A percentile compares a stretch with the other conserved stretches of the same genome.
Evolutionary conservation across 108 stramenopile species (phyloP).

Genomic region (Aurantiochytrium sp.): DNA sequence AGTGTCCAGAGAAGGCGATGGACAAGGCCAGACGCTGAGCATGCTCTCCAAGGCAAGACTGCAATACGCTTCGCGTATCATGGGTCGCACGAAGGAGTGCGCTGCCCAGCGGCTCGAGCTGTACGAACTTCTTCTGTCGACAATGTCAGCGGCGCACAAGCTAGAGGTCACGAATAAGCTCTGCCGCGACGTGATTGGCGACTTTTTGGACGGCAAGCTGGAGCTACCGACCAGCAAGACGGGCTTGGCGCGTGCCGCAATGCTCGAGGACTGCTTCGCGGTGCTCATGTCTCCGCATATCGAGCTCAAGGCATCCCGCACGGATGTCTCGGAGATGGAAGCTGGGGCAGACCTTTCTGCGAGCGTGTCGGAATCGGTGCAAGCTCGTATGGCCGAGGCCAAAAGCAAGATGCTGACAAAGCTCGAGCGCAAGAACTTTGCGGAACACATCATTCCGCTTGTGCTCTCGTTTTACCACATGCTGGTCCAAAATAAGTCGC

Average conservation of each 20-base stretch:
- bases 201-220: not conserved
- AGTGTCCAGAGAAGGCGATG: not conserved
- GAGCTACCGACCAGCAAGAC: not conserved
- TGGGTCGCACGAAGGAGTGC: not conserved
- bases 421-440: not conserved
- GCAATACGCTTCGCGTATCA: not conserved
- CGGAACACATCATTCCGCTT: not conserved
- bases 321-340: not conserved
- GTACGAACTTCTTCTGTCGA: not conserved
- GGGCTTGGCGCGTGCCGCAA: not conserved
- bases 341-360: not conserved
- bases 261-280: conserved; percentile 2
- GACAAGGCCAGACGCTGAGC: not conserved
- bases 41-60: not conserved
- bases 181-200: not conserved
- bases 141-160: not conserved
- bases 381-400: not conserved
- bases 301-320: not conserved
- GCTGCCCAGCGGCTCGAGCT: not conserved
- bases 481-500: not conserved
- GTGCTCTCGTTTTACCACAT: not conserved
- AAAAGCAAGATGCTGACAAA: not conserved
- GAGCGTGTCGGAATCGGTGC: not conserved
- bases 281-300: not conserved
- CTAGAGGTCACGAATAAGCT: conserved; percentile 1